phyloP scores from a whole-genome alignment of 108 stramenopile species.

The Hondaea fermentalgiana region DNA sequence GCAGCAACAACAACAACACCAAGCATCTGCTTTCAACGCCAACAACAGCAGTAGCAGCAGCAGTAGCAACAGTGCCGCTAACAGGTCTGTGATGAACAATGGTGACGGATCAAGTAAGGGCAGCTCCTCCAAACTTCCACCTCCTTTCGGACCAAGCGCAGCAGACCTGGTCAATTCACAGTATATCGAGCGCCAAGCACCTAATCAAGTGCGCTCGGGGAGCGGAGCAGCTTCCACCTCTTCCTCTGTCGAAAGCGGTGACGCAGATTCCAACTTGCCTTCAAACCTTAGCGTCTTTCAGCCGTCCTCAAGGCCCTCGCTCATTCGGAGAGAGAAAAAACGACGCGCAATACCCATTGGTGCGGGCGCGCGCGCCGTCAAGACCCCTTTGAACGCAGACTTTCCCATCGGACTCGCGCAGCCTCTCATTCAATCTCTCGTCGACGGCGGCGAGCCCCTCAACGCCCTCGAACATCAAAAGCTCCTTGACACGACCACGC shows the following conservation, averaged over 20 bases:
- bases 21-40: too few species aligned
- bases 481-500: background rate
- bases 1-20: too few species aligned
- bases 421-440: background rate
- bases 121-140: too few species aligned
- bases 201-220: background rate
- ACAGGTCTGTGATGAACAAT: too few species aligned
- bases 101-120: too few species aligned
- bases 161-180: too few species aligned
- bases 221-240: background rate
- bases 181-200: too few species aligned
- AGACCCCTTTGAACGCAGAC: background rate
- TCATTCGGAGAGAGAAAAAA: background rate
- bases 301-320: background rate
- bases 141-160: too few species aligned
- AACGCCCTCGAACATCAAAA: background rate
- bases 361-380: background rate
- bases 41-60: too few species aligned
- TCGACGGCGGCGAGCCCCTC: background rate
- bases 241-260: background rate
- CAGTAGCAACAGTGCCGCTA: too few species aligned
- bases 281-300: background rate
- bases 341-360: background rate
- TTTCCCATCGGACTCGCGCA: background rate
- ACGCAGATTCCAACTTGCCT: background rate